Evolutionary conservation across 1,139 yeast genomes (phyloP).

Genomic region (Zygosaccharomyces sapae): DNA sequence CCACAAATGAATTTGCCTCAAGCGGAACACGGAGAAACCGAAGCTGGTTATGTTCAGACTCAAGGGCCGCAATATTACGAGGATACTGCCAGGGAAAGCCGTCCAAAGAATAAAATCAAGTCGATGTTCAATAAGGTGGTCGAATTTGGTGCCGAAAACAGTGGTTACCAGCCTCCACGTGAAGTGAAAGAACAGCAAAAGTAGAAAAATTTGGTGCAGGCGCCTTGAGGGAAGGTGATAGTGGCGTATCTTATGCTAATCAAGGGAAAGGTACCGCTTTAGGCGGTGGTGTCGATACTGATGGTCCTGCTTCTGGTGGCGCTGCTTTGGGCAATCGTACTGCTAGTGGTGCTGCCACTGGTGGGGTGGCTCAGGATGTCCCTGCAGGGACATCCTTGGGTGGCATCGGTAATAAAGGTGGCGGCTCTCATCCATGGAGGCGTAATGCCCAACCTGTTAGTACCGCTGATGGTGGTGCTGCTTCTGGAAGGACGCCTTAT

Average conservation of each 20-base stretch:
- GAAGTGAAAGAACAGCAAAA: constrained; percentile 10
- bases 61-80: neutral
- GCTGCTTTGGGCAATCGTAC: too few species aligned
- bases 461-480: too few species aligned
- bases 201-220: neutral
- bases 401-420: neutral
- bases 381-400: neutral
- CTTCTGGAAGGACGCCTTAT: neutral
- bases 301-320: too few species aligned
- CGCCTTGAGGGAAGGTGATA: neutral
- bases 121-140: constrained; percentile 28
- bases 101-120: constrained; percentile 24
- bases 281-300: too few species aligned
- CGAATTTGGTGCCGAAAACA: constrained; percentile 34
- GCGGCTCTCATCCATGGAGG: neutral
- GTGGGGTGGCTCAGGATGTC: neutral
- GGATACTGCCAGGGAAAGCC: neutral
- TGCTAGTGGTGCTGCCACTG: neutral
- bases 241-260: neutral
- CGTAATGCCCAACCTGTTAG: neutral
- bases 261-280: neutral
- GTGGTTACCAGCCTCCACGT: constrained; percentile 31
- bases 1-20: neutral
- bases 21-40: neutral
- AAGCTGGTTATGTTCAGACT: neutral